Evolutionary conservation across 352 stramenopile genomes (phyloP).

Genomic region (Hyaloperonospora arabidopsidis): DNA sequence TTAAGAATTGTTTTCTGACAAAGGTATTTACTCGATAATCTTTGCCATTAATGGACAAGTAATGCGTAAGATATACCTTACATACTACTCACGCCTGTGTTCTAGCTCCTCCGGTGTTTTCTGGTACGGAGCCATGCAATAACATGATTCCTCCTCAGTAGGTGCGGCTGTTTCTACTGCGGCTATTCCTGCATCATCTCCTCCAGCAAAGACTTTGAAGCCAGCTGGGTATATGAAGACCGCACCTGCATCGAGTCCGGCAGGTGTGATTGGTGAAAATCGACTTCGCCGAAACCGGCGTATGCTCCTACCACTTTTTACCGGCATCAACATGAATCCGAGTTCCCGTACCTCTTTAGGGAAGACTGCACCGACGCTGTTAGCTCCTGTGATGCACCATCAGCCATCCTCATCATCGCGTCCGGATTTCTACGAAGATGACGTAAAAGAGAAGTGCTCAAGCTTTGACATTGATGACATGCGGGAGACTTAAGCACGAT

Average conservation of each 20-base stretch:
- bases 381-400: constrained; percentile 33
- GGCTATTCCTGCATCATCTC: constrained; percentile 16
- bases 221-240: constrained; percentile 18
- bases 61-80: no score
- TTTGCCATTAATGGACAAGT: no score
- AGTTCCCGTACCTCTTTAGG: constrained; percentile 20
- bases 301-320: constrained; percentile 20
- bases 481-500: constrained; percentile 46
- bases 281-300: constrained; percentile 13
- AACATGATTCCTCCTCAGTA: no score
- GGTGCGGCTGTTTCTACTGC: no score
- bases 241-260: constrained; percentile 10
- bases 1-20: no score
- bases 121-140: no score
- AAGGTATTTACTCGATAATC: no score
- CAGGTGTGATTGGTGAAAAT: no score
- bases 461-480: constrained; percentile 84
- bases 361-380: constrained; percentile 29
- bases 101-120: no score
- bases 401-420: constrained; percentile 13
- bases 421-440: constrained; percentile 28
- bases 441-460: constrained; percentile 42
- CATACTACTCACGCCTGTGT: no score
- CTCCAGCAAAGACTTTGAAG: constrained; percentile 19
- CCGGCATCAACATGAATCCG: constrained; percentile 22